Conservation (phyloP, 768 basidiomycete genomes). For the Neoboletus subvelutipes region DNA sequence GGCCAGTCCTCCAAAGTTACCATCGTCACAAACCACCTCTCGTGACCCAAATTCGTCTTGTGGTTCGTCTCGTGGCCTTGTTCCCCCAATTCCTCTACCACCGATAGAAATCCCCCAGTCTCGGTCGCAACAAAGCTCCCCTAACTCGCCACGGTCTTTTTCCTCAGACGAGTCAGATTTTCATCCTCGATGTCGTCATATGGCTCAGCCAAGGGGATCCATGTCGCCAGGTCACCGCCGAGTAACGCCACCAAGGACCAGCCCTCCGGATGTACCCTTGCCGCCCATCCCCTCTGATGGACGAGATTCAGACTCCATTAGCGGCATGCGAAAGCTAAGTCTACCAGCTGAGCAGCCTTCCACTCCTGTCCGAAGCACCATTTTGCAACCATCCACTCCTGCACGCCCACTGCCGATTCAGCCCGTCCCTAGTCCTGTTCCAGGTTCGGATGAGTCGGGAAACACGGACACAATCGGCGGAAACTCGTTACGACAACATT, state of each 20-base stretch:
- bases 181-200: neutral
- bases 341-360: neutral
- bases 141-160: neutral
- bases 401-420: conserved; percentile 19
- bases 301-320: neutral
- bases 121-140: conserved; percentile 1
- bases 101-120: neutral
- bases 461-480: neutral
- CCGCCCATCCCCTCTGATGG: conserved; percentile 22
- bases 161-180: conserved; percentile 12
- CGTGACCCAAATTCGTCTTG: neutral
- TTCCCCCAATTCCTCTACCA: neutral
- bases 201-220: conserved; percentile 1
- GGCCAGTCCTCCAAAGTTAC: conserved; percentile 1
- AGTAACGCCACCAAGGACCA: conserved; percentile 9
- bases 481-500: conserved; percentile 7
- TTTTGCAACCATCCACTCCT: neutral
- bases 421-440: conserved; percentile 19
- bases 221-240: conserved; percentile 5
- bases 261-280: conserved; percentile 21
- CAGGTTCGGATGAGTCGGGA: conserved; percentile 9
- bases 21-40: neutral
- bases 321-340: neutral
- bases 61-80: neutral
- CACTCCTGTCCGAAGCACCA: conserved; percentile 2